Evolutionary conservation across 345 rosid species (phyloP).

Genomic region (Arabidopsis arenosa): DNA sequence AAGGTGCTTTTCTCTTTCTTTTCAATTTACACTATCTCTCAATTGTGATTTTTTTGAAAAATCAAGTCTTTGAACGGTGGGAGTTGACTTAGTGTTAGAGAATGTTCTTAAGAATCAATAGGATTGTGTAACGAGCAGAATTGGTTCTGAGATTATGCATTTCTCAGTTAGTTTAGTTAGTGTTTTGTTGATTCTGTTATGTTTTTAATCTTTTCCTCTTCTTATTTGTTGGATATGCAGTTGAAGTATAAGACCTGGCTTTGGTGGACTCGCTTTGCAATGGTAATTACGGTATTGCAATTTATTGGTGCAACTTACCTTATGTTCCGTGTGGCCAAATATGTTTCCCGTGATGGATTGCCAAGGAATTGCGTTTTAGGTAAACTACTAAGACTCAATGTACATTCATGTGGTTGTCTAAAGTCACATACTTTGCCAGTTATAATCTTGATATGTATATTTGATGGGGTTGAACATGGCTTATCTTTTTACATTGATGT

Average conservation of each 20-base stretch:
- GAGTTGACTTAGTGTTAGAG: neutral
- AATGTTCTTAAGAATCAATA: neutral
- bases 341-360: conserved; percentile 53
- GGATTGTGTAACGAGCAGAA: neutral
- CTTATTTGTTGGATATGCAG: conserved; percentile 45
- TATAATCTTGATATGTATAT: neutral
- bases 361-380: conserved; percentile 64
- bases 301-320: conserved; percentile 68
- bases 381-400: conserved; percentile 37
- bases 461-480: neutral
- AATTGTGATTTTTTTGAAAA: neutral
- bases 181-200: conserved; percentile 2
- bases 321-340: conserved; percentile 52
- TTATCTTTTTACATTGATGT: neutral
- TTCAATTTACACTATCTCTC: neutral
- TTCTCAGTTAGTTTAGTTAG: neutral
- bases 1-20: conserved; percentile 49
- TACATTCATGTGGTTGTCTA: conserved; percentile 21
- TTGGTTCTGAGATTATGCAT: neutral
- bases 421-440: conserved; percentile 6
- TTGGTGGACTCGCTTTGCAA: conserved; percentile 75
- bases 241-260: conserved; percentile 81
- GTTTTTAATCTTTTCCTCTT: neutral
- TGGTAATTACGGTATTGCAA: conserved; percentile 68
- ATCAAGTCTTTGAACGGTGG: conserved; percentile 12